Conservation (phyloP, 23 red algal genomes). For the Rhodosorus marinus region DNA sequence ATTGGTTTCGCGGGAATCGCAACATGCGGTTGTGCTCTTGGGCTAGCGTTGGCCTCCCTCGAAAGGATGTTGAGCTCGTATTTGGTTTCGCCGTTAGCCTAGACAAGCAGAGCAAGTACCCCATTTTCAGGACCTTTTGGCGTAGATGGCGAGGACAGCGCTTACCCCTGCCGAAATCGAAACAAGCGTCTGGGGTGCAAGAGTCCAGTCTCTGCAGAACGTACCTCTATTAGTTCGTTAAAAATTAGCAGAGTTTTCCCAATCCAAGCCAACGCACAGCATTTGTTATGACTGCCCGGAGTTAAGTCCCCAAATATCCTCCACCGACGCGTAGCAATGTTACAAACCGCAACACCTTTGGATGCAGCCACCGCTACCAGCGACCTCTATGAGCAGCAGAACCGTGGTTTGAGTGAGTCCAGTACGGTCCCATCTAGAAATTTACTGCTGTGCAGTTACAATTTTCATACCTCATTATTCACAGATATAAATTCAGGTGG, state of each 20-base stretch:
- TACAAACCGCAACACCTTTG: slow-evolving; percentile 56
- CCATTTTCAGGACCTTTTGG: too few relatives aligned
- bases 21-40: slow-evolving; percentile 30
- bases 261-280: slow-evolving; percentile 65
- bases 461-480: too few relatives aligned
- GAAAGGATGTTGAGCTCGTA: too few relatives aligned
- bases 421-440: too few relatives aligned
- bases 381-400: slow-evolving; percentile 39
- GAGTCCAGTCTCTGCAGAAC: too few relatives aligned
- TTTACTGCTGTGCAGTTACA: too few relatives aligned
- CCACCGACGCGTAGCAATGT: slow-evolving; percentile 46
- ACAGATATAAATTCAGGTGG: too few relatives aligned
- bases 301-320: slow-evolving; percentile 40
- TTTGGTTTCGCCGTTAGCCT: slow-evolving; percentile 4
- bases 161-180: too few relatives aligned
- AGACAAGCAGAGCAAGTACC: slow-evolving; percentile 38
- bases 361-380: slow-evolving; percentile 69
- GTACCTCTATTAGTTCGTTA: too few relatives aligned
- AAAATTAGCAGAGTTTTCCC: slow-evolving; percentile 43
- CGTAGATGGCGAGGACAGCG: too few relatives aligned
- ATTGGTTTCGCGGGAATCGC: slow-evolving; percentile 34
- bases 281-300: slow-evolving; percentile 19
- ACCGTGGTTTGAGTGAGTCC: slow-evolving; percentile 59
- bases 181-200: too few relatives aligned
- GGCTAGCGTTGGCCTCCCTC: slow-evolving; percentile 23